A percentile compares a stretch with the other conserved stretches of the same genome.
Conservation (phyloP, 1,284 basidiomycete species). For the Sanghuangporus weigelae region DNA sequence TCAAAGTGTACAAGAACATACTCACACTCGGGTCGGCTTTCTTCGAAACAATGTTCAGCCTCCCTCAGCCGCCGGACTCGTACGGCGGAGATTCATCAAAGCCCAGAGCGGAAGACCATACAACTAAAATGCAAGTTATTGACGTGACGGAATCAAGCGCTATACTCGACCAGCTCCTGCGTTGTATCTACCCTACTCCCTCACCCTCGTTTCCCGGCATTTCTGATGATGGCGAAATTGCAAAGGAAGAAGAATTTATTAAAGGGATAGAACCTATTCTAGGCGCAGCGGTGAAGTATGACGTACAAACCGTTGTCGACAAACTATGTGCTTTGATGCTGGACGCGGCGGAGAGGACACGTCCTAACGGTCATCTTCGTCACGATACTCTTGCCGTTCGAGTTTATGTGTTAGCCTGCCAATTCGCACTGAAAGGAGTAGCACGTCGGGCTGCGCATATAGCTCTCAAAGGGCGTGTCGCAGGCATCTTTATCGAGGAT, state of each 20-base stretch:
- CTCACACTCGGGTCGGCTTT: conserved; percentile 23
- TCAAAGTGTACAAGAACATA: conserved; percentile 22
- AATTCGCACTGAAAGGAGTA: conserved; percentile 4
- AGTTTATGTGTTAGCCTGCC: conserved; percentile 7
- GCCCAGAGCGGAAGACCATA: not conserved
- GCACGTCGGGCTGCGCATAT: conserved; percentile 7
- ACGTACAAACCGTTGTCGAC: conserved; percentile 26
- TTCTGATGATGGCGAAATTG: not conserved
- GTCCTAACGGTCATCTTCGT: not conserved
- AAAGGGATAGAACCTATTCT: conserved; percentile 22
- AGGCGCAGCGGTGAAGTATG: conserved; percentile 34
- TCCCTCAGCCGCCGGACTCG: conserved; percentile 19
- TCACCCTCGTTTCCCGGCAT: conserved; percentile 23
- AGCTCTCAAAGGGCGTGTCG: not conserved
- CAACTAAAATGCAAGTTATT: conserved; percentile 31
- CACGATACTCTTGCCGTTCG: conserved; percentile 12
- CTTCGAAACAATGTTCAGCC: conserved; percentile 25
- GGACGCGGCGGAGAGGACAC: conserved; percentile 36
- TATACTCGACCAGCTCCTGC: conserved; percentile 45
- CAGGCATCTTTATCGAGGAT: conserved; percentile 5
- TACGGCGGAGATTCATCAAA: too few relatives aligned
- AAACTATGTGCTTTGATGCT: conserved; percentile 46
- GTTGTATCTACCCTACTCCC: conserved; percentile 40
- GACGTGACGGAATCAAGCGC: conserved; percentile 47
- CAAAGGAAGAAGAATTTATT: not conserved